These are phyloP conservation scores for Hypoxylon trugodes DNA, from an alignment of 495 filamentous ascomycete genomes.

Conservation along the genomic window DNA sequence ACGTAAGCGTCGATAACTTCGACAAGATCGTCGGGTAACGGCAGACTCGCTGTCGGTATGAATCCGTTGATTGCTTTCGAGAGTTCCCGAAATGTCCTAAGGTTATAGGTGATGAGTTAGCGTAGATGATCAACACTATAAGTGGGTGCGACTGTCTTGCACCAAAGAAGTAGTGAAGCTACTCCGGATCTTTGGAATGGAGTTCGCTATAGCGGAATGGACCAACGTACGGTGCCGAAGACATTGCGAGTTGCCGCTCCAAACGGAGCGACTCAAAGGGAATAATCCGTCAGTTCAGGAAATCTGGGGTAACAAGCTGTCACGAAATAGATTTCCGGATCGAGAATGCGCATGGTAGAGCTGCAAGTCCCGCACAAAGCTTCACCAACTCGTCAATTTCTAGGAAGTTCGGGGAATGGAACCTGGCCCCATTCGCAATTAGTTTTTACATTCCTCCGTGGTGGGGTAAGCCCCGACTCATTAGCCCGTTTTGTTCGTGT, in stretches of 20 bases:
- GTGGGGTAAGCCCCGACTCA: slow-evolving; percentile 24
- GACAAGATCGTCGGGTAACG: slow-evolving; percentile 69
- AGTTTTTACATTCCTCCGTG: slow-evolving; percentile 16
- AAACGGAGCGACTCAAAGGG: slow-evolving; percentile 24
- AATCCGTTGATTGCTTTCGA: slow-evolving; percentile 64
- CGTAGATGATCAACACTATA: slow-evolving; percentile 5
- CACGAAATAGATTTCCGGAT: slow-evolving; percentile 25
- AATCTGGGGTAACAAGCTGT: slow-evolving; percentile 18
- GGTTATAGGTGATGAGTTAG: slow-evolving; percentile 16
- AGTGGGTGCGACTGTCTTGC: not conserved
- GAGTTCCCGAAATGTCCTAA: slow-evolving; percentile 68
- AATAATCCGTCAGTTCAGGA: slow-evolving; percentile 16
- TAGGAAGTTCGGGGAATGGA: slow-evolving; percentile 2
- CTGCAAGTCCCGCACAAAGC: slow-evolving; percentile 34
- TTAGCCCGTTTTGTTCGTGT: slow-evolving; percentile 27
- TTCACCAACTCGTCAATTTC: slow-evolving; percentile 15
- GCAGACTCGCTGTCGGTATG: slow-evolving; percentile 60
- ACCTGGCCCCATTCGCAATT: slow-evolving; percentile 4
- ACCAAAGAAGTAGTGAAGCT: not conserved
- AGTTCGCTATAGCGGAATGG: not conserved
- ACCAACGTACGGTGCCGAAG: slow-evolving; percentile 44
- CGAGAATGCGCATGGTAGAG: slow-evolving; percentile 26
- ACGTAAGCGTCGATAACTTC: slow-evolving; percentile 68
- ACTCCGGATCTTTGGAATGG: not conserved
- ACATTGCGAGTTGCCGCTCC: slow-evolving; percentile 37